phyloP scores from a whole-genome alignment of 1,139 yeast genomes.

The Trichomonascaceae sp. region DNA sequence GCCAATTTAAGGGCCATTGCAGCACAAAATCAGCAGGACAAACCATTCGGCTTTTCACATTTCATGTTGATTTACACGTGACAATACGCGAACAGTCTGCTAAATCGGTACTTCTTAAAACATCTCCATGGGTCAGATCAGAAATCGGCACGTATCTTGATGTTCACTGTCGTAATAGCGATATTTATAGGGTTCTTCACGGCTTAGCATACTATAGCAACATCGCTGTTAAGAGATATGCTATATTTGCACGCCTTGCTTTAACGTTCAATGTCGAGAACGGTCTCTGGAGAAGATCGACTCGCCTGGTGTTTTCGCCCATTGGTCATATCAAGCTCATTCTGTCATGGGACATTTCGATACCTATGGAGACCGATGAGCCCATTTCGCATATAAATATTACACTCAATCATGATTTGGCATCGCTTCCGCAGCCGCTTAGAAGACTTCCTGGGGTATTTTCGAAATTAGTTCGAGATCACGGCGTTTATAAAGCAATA shows the following conservation, averaged over 20 bases:
- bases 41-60: constrained; percentile 13
- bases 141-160: constrained; percentile 19
- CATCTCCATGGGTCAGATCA: constrained; percentile 18
- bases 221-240: constrained; percentile 16
- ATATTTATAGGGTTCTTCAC: constrained; percentile 19
- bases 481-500: constrained; percentile 19
- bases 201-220: constrained; percentile 23
- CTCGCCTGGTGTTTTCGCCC: constrained; percentile 13
- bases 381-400: constrained; percentile 8
- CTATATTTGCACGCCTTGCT: constrained; percentile 17
- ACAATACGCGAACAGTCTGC: constrained; percentile 13
- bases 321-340: constrained; percentile 9
- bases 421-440: not conserved
- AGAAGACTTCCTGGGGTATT: constrained; percentile 12
- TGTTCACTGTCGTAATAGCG: constrained; percentile 11
- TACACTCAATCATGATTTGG: not conserved
- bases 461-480: constrained; percentile 12
- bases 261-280: constrained; percentile 10
- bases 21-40: constrained; percentile 1
- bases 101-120: constrained; percentile 10
- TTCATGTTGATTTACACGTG: constrained; percentile 15
- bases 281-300: constrained; percentile 19
- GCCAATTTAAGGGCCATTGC: constrained; percentile 18
- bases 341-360: constrained; percentile 16
- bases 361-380: constrained; percentile 9